Evolutionary conservation across 768 basidiomycete genomes (phyloP).

Genomic region (Hypholoma sublateritium): DNA sequence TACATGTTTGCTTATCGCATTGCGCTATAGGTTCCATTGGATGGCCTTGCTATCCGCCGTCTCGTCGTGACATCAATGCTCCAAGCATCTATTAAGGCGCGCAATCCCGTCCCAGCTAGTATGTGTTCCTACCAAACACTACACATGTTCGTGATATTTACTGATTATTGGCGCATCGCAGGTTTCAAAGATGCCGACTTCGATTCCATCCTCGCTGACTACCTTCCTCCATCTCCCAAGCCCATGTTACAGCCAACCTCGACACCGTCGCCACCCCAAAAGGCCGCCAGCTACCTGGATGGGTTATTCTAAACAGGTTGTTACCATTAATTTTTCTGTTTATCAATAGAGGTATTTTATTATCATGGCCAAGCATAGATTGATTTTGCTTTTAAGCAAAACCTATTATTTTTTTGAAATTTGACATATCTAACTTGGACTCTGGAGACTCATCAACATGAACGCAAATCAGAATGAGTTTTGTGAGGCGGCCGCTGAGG

Average conservation of each 20-base stretch:
- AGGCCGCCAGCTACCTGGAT: slow-evolving; percentile 25
- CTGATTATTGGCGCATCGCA: slow-evolving; percentile 18
- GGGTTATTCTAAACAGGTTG: slow-evolving; percentile 34
- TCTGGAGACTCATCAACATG: too few relatives aligned
- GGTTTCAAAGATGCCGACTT: slow-evolving; percentile 53
- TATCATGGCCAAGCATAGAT: background rate
- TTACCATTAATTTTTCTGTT: background rate
- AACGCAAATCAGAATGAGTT: too few relatives aligned
- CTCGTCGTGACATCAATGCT: slow-evolving; percentile 64
- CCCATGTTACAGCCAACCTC: slow-evolving; percentile 14
- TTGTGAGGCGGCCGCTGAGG: too few relatives aligned
- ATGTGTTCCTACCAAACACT: background rate
- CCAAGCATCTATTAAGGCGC: slow-evolving; percentile 51
- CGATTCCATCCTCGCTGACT: slow-evolving; percentile 75
- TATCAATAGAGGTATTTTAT: background rate
- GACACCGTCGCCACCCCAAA: slow-evolving; percentile 16
- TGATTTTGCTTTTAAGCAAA: too few relatives aligned
- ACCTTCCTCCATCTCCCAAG: slow-evolving; percentile 45
- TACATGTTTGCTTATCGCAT: background rate
- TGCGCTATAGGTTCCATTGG: slow-evolving; percentile 42
- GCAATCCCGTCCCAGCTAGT: slow-evolving; percentile 43
- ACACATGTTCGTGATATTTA: slow-evolving; percentile 9
- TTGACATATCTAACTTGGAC: too few relatives aligned
- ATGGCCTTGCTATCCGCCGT: slow-evolving; percentile 63
- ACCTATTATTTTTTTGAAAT: too few relatives aligned